Evolutionary conservation across 805 yeast species (phyloP).

Genomic region (Yarrowia porcina): DNA sequence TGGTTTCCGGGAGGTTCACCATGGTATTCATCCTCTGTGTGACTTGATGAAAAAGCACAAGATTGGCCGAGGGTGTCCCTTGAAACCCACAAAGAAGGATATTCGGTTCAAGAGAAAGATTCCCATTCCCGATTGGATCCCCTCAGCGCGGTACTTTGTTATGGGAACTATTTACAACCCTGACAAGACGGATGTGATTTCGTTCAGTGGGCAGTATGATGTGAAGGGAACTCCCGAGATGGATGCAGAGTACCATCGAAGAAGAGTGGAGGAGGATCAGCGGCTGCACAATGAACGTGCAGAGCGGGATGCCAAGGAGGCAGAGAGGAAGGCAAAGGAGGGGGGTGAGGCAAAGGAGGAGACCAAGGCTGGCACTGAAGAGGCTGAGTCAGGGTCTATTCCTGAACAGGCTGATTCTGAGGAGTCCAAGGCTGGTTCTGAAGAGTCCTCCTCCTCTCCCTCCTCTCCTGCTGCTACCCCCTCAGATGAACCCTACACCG

Average conservation of each 20-base stretch:
- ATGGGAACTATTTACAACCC: conserved; percentile 10
- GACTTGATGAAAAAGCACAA: neutral
- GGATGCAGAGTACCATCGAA: neutral
- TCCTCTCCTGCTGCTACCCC: too few relatives aligned
- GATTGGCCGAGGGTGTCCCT: conserved; percentile 17
- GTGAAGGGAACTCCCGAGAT: conserved; percentile 10
- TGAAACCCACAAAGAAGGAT: conserved; percentile 19
- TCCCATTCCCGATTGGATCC: conserved; percentile 11
- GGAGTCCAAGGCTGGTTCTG: neutral
- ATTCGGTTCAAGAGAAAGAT: conserved; percentile 11
- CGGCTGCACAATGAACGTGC: too few relatives aligned
- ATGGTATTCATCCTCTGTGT: conserved; percentile 1
- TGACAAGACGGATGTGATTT: neutral
- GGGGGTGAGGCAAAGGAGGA: neutral
- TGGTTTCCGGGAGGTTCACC: conserved; percentile 2
- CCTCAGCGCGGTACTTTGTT: neutral
- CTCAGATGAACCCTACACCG: neutral
- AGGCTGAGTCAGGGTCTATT: neutral
- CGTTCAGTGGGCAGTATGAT: conserved; percentile 15
- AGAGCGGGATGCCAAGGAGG: neutral
- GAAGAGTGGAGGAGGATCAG: neutral
- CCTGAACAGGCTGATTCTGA: too few relatives aligned
- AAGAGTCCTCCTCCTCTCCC: too few relatives aligned
- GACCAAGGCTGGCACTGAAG: neutral
- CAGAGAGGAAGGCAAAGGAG: neutral